A percentile compares a stretch with the other conserved stretches of the same genome.
These are phyloP conservation scores for Candida endomychidarum DNA, from an alignment of 805 yeast species.

Conservation along the genomic window DNA sequence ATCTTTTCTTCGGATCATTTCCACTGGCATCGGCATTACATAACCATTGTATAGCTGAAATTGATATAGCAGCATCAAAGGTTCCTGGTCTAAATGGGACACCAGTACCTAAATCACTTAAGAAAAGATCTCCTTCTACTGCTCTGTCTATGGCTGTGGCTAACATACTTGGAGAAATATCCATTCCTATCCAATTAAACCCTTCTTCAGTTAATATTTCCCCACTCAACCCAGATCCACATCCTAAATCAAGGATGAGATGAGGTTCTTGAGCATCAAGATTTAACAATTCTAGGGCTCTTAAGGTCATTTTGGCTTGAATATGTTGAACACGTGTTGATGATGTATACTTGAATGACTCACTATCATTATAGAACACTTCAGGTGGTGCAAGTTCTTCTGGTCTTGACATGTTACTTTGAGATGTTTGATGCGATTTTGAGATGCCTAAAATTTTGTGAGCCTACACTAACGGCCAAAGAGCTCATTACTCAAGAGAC, in stretches of 20 bases:
- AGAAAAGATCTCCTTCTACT: slow-evolving; percentile 87
- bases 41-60: slow-evolving; percentile 96
- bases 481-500: too few species aligned
- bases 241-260: slow-evolving; percentile 85
- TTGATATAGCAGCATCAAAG: slow-evolving; percentile 93
- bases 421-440: neutral
- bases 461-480: too few species aligned
- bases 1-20: slow-evolving; percentile 80
- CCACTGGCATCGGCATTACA: slow-evolving; percentile 89
- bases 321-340: slow-evolving; percentile 97
- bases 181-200: slow-evolving; percentile 94
- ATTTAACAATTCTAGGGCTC: slow-evolving; percentile 86
- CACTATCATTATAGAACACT: slow-evolving; percentile 87
- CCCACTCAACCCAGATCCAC: slow-evolving; percentile 96
- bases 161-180: slow-evolving; percentile 92
- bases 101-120: slow-evolving; percentile 92
- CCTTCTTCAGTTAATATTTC: slow-evolving; percentile 93
- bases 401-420: slow-evolving; percentile 92
- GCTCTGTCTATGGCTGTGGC: slow-evolving; percentile 92
- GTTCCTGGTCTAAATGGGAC: slow-evolving; percentile 95
- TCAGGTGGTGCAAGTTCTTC: slow-evolving; percentile 97
- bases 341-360: slow-evolving; percentile 84
- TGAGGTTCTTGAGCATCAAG: slow-evolving; percentile 60
- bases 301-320: slow-evolving; percentile 94
- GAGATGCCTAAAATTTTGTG: neutral